Evolutionary conservation across 768 basidiomycete genomes (phyloP), one percentile per base, ranked within the genome.

Genomic region (Auriscalpium orientale): DNA sequence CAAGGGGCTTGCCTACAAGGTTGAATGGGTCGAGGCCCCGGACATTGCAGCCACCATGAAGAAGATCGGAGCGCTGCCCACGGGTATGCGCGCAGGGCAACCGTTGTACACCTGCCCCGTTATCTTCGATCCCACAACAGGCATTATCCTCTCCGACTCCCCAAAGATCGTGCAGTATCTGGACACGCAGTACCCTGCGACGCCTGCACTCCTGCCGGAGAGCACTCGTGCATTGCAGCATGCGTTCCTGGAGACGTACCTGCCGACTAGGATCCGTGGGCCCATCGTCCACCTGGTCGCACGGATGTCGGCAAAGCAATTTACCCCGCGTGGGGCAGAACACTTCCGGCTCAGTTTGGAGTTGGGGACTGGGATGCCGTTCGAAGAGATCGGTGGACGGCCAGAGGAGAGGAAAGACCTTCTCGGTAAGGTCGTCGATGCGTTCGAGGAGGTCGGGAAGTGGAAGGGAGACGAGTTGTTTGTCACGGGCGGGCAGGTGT

Each of bases 91-190:
- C 15, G 40, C 22, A 8, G 49, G 55, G 15, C 28, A 10, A 35
- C 44, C 50, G 12, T 35, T 51, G 5, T 65, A 63, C 49, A 65
- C 64, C 2, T 34, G 58, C 2, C 64, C 64, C 6, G 56, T 56
- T 33, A 64, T 65, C 28, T 35, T 49, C 15, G 60, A 62, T 49
- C 49, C 54, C 13, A 40, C 37, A 22, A 59, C 55, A 8, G 55
- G 49, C 34, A 53, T 33, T 3, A 43, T 56, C 48, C 48, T 64
- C 47, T 43, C 64, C 3, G 62, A 65, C 37, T 65, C 62, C 5
- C 46, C 18, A 37, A 33, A 28, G 6, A 64, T 65, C 49, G 58
- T 54, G 4, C 28, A 52, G 33, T 63, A 62, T 40, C 56, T 65
- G 22, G 64, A 65, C n/a, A 54, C 56, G 21, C 35, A 54, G 8